Base-by-base conservation (phyloP, 2,329 filamentous ascomycete species). In the Fusarium palustre region DNA sequence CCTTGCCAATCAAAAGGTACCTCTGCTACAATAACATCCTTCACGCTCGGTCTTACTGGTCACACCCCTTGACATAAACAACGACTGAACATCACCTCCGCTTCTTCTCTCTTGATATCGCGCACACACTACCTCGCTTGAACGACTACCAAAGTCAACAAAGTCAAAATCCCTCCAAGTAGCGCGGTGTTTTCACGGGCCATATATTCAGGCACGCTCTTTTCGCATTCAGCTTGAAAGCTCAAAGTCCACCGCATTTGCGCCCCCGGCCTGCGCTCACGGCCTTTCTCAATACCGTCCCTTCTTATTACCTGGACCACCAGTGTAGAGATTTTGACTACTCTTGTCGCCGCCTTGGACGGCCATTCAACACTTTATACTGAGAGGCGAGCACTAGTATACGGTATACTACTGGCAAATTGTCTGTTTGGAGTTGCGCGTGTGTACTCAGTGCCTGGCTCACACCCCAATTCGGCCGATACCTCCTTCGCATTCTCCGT, bases 51-150 rank as follows among this genome's bases (percentile, higher is more conserved):
- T 60, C 66, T 63, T 62, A 65, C 71, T 59, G 57, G 62, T 45
- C 61, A 67, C 58, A 64, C 57, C 59, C 52, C 48, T 47, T 52
- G 58, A 50, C 38, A 48, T 52, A 59, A 65, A 57, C 63, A 59
- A 69, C 58, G 49, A 58, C 59, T 59, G 52, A 46, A 64, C 45
- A 57, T 49, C 56, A 53, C 52, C 50, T 59, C 48, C 59, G 43
- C 54, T 57, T 63, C 60, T 59, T 45, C 33, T 62, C 48, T 65
- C 53, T 59, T 59, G 55, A 64, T 54, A 65, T 72, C 69, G 67
- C 68, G 61, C 71, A 70, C 47, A 47, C 47, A 34, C 33, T 39
- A 28, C 24, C 46, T 57, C 36, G 43, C 41, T 46, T 22, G 41
- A 36, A 55, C 42, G 61, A 52, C 41, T 49, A 41, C 45, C 43